Evolutionary conservation across 176 grass and related monocot genomes (phyloP).

Genomic region (Thalia dealbata): DNA sequence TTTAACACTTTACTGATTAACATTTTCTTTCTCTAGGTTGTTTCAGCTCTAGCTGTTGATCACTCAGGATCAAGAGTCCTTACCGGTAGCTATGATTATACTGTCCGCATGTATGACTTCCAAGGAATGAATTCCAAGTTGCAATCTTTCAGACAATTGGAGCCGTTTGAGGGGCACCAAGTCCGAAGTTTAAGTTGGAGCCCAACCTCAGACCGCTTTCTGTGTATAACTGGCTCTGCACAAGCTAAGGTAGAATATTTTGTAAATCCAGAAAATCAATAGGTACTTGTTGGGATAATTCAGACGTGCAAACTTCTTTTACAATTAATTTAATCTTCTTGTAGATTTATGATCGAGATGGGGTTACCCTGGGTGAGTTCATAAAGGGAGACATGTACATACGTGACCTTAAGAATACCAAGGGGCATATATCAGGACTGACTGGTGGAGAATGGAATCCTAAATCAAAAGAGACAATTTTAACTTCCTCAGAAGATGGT

Average conservation of each 20-base stretch:
- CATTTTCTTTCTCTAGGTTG: constrained; percentile 47
- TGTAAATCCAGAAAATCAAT: not conserved
- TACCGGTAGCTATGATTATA: constrained; percentile 94
- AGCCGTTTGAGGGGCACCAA: constrained; percentile 96
- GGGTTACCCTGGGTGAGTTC: constrained; percentile 88
- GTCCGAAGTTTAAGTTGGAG: constrained; percentile 97
- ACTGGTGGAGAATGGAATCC: constrained; percentile 97
- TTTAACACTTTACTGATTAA: constrained; percentile 16
- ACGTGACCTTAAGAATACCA: constrained; percentile 95
- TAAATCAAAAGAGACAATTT: constrained; percentile 86
- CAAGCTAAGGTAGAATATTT: constrained; percentile 76
- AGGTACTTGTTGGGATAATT: not conserved
- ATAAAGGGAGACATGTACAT: constrained; percentile 99
- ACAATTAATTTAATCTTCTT: constrained; percentile 18
- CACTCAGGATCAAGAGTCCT: constrained; percentile 91
- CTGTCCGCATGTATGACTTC: constrained; percentile 92
- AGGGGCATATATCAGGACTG: constrained; percentile 89
- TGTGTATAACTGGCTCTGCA: constrained; percentile 89
- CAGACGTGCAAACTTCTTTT: not conserved
- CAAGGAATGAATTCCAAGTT: constrained; percentile 98
- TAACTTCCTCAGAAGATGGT: constrained; percentile 98
- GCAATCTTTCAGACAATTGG: constrained; percentile 88
- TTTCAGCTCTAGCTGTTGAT: constrained; percentile 89
- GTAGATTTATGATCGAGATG: constrained; percentile 95
- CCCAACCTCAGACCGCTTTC: constrained; percentile 78